Conservation (phyloP, 441 rosid genomes). For the Populus tomentosa region DNA sequence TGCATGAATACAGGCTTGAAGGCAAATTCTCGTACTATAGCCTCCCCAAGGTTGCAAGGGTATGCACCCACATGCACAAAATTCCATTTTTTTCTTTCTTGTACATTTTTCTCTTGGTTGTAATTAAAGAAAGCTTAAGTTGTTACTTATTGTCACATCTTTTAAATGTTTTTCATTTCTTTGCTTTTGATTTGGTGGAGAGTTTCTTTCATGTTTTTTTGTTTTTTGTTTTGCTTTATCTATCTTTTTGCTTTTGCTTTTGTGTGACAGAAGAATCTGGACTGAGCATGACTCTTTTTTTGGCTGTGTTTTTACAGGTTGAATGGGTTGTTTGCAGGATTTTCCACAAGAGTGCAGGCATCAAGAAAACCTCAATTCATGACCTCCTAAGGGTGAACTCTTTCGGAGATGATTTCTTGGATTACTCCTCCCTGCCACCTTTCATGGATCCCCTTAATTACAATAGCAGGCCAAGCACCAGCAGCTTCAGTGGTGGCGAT, state of each 20-base stretch:
- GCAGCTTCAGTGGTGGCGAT: slow-evolving; percentile 28
- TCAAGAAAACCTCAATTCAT: slow-evolving; percentile 44
- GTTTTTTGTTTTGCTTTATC: not conserved
- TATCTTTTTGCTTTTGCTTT: slow-evolving; percentile 6
- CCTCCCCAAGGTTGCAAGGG: slow-evolving; percentile 71
- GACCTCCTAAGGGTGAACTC: slow-evolving; percentile 49
- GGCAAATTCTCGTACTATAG: slow-evolving; percentile 76
- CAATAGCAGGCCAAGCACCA: slow-evolving; percentile 28
- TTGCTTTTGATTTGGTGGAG: slow-evolving; percentile 31
- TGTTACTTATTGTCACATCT: not conserved
- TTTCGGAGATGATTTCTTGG: slow-evolving; percentile 48
- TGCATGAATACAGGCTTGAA: slow-evolving; percentile 95
- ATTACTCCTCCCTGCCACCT: slow-evolving; percentile 66
- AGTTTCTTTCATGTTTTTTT: not conserved
- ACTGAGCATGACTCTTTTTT: not conserved
- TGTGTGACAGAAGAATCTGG: slow-evolving; percentile 27
- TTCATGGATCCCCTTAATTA: slow-evolving; percentile 51
- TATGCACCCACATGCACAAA: slow-evolving; percentile 12
- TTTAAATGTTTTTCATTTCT: slow-evolving; percentile 14
- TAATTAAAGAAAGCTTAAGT: slow-evolving; percentile 2
- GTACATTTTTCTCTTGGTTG: not conserved
- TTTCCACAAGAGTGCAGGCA: slow-evolving; percentile 70
- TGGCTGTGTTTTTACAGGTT: slow-evolving; percentile 46
- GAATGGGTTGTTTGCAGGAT: slow-evolving; percentile 98
- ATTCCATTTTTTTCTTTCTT: not conserved